These are phyloP conservation scores for Talaromyces sp. DNA, from an alignment of 2,329 filamentous ascomycete species.

Conservation along the genomic window DNA sequence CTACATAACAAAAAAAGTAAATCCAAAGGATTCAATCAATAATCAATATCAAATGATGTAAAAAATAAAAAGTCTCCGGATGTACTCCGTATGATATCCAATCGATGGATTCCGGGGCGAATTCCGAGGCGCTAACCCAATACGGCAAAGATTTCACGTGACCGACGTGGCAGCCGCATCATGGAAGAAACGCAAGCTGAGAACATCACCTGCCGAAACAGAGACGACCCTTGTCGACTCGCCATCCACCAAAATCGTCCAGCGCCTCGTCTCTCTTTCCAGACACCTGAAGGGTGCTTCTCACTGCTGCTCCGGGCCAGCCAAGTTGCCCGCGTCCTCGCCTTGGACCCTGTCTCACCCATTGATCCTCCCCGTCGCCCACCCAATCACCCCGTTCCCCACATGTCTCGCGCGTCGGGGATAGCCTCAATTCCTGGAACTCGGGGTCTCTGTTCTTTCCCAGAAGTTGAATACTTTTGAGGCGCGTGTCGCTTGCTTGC, in stretches of 20 bases:
- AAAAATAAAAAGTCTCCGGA: too few species aligned
- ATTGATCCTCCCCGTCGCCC: constrained; percentile 8
- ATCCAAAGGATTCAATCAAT: too few species aligned
- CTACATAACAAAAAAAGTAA: too few species aligned
- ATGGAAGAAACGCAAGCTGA: constrained; percentile 1
- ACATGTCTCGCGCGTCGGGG: constrained; percentile 40
- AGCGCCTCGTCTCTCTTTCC: not conserved
- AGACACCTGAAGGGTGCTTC: not conserved
- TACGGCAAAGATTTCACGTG: constrained; percentile 6
- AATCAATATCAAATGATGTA: too few species aligned
- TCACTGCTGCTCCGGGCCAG: constrained; percentile 5
- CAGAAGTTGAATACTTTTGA: constrained; percentile 20
- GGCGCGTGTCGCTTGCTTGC: constrained; percentile 16
- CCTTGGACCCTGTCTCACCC: not conserved
- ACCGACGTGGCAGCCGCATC: constrained; percentile 12
- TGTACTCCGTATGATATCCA: not conserved
- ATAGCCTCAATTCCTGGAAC: constrained; percentile 32
- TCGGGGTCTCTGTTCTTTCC: constrained; percentile 23
- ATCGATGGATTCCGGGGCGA: constrained; percentile 2
- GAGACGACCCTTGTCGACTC: constrained; percentile 1
- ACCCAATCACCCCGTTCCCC: constrained; percentile 28
- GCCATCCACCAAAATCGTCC: not conserved
- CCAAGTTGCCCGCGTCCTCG: not conserved
- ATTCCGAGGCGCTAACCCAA: constrained; percentile 2
- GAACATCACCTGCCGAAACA: constrained; percentile 12